These are phyloP conservation scores for Leucocoprinus birnbaumii DNA, from an alignment of 768 basidiomycete species.

Conservation along the genomic window DNA sequence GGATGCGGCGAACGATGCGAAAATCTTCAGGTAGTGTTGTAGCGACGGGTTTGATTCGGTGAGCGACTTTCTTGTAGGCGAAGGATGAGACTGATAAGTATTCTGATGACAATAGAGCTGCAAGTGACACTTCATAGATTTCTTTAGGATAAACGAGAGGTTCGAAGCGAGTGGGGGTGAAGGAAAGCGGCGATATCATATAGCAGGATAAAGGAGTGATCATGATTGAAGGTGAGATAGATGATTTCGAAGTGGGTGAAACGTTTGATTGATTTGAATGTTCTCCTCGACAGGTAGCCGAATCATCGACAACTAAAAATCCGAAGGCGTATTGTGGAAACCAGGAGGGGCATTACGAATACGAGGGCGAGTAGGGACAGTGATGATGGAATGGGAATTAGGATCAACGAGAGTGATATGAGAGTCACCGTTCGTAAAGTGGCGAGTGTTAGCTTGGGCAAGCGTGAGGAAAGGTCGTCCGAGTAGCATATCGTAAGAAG, in stretches of 20 bases:
- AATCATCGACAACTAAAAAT: conserved; percentile 15
- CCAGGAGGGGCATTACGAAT: background rate
- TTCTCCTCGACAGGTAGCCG: conserved; percentile 11
- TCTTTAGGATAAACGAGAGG: background rate
- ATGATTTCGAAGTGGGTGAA: background rate
- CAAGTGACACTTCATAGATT: background rate
- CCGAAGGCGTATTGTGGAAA: background rate
- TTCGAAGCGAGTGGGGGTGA: background rate
- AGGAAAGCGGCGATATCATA: background rate
- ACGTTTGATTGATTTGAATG: background rate
- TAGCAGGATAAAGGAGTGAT: background rate
- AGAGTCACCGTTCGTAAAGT: conserved; percentile 5
- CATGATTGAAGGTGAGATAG: background rate
- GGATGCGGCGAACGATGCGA: conserved; percentile 24
- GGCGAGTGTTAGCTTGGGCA: conserved; percentile 6
- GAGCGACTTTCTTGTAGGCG: conserved; percentile 31
- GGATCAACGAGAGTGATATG: conserved; percentile 16
- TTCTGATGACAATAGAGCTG: background rate
- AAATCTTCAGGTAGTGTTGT: conserved; percentile 30
- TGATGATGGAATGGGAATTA: conserved; percentile 11
- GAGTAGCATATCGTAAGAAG: conserved; percentile 20
- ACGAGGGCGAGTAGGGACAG: conserved; percentile 7
- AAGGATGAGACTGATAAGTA: background rate
- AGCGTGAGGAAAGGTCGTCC: conserved; percentile 19
- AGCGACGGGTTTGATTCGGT: conserved; percentile 29